Evolutionary conservation across 176 grass and related monocot genomes (phyloP), one percentile per base, ranked within the genome.

Genomic region (Phyllostachys edulis): DNA sequence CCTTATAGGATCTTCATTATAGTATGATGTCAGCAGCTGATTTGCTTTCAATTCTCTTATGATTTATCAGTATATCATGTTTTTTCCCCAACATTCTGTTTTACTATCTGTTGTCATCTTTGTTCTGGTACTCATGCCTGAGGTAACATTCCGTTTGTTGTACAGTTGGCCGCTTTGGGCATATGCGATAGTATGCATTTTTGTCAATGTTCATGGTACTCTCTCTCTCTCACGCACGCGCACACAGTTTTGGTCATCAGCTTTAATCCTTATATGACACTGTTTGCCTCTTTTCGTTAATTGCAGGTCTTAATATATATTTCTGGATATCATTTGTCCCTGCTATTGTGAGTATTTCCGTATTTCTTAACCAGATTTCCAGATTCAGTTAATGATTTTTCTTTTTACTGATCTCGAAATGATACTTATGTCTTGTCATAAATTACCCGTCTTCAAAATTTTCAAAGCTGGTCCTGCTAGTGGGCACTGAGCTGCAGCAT

Each of bases 281-380:
- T 12, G 37, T 69, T 36, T 66, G 45, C 14, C 26, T 60, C 5
- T 36, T 73, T 39, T 89, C 49, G 50, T 74, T 79, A 42, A 86
- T 63, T 93, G 40, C 51, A 98, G 96, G 96, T 85, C 86, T 98
- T 81, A 98, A 98, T 89, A 95, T 98, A 88, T 98, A 98, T 82
- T 98, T 98, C 86, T 98, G 96, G 96, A 75, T 98, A 74, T 93
- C 96, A 47, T 98, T 98, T 68, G 67, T 83, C 75, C 96, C 96
- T 85, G 91, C 81, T 67, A 62, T 92, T 84, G 96, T 98, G 89
- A 95, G 96, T 81, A 84, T 76, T 81, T 46, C 46, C 11, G 20
- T 46, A 38, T 60, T 69, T 42, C 45, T 62, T 67, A 27, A 61
- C 16, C 26, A 13, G 8, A 45, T 10, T 20, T 34, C 61, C 63